Conservation (phyloP, 768 basidiomycete genomes). For the Serpula lacrymans region DNA sequence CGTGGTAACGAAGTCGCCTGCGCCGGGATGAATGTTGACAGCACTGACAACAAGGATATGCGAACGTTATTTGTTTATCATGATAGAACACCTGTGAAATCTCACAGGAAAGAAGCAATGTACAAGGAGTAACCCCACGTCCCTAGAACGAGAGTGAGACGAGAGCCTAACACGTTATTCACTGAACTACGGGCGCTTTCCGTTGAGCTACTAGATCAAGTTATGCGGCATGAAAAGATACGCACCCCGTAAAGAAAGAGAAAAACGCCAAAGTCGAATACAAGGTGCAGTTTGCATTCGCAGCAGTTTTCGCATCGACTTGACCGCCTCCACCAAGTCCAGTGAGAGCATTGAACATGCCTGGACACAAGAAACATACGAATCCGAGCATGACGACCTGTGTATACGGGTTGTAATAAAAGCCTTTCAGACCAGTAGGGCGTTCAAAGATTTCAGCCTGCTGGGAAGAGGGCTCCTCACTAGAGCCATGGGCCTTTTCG, state of each 20-base stretch:
- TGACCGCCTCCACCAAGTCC: conserved; percentile 82
- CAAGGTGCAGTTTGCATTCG: conserved; percentile 65
- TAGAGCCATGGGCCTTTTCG: conserved; percentile 3
- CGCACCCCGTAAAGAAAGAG: conserved; percentile 70
- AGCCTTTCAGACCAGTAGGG: conserved; percentile 46
- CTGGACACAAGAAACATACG: conserved; percentile 56
- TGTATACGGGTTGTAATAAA: conserved; percentile 58
- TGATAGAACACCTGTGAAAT: neutral
- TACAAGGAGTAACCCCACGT: conserved; percentile 52
- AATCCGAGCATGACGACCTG: conserved; percentile 66
- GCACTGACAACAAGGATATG: conserved; percentile 36
- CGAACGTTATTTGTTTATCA: neutral
- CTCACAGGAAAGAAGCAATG: conserved; percentile 44
- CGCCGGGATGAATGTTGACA: conserved; percentile 31
- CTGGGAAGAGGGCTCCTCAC: neutral
- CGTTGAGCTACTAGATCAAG: conserved; percentile 3
- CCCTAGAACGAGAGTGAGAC: conserved; percentile 46
- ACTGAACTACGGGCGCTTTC: conserved; percentile 46
- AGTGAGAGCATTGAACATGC: conserved; percentile 76
- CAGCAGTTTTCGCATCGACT: conserved; percentile 56
- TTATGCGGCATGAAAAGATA: conserved; percentile 1
- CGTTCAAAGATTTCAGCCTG: conserved; percentile 37
- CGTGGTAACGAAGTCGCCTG: conserved; percentile 44
- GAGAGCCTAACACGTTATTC: conserved; percentile 65
- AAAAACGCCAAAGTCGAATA: conserved; percentile 64